Evolutionary conservation across 345 rosid genomes (phyloP).

Genomic region (Psidium friedrichsthalianum): DNA sequence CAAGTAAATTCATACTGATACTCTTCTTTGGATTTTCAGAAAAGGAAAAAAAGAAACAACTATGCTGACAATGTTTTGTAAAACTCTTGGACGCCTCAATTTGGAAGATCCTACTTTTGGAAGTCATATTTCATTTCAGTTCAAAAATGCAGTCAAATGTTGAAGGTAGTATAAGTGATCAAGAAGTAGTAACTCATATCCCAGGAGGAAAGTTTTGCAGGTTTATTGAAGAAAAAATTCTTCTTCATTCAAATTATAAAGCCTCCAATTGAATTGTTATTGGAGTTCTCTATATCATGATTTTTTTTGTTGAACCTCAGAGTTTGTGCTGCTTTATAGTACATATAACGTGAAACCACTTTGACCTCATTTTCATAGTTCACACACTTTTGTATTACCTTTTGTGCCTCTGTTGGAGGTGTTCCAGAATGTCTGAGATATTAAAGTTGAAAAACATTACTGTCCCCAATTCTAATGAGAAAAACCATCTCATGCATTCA

Average conservation of each 20-base stretch:
- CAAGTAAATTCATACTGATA: not conserved
- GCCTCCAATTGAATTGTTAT: not conserved
- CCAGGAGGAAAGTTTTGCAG: not conserved
- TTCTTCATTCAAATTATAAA: not conserved
- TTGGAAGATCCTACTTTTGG: not conserved
- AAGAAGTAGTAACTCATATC: not conserved
- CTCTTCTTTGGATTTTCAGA: not conserved
- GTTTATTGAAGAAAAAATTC: not conserved
- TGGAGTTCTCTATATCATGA: not conserved
- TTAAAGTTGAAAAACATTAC: not conserved
- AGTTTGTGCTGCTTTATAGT: not conserved
- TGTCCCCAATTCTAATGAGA: not conserved
- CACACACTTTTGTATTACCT: not conserved
- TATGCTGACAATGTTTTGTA: not conserved
- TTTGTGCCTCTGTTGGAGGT: not conserved
- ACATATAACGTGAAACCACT: not conserved
- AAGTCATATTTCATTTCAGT: not conserved
- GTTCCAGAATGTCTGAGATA: not conserved
- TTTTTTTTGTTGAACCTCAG: not conserved
- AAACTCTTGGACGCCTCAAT: not conserved
- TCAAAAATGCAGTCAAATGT: not conserved
- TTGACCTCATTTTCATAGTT: not conserved
- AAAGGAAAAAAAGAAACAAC: not conserved
- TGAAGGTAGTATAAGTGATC: constrained; percentile 6
- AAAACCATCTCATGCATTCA: not conserved